These are phyloP conservation scores for Saturnispora sanitii DNA, from an alignment of 805 yeast genomes.

Conservation along the genomic window DNA sequence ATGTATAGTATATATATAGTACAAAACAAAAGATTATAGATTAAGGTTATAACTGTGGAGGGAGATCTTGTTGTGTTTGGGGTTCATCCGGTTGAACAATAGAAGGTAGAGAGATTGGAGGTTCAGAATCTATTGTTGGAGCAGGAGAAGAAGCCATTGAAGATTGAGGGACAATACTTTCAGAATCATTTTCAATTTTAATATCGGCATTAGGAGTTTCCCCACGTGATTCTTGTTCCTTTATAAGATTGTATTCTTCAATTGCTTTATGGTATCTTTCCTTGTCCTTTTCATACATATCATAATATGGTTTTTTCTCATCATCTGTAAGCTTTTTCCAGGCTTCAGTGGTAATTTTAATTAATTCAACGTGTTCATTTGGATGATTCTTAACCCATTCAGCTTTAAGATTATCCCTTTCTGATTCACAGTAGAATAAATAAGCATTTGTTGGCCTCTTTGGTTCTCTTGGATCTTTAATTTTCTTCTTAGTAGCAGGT, in stretches of 20 bases:
- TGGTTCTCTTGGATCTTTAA: constrained; percentile 77
- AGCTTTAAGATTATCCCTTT: constrained; percentile 60
- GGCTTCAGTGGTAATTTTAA: constrained; percentile 71
- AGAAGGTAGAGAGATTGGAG: neutral
- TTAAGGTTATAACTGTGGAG: constrained; percentile 1
- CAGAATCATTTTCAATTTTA: constrained; percentile 1
- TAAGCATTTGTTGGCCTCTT: constrained; percentile 89
- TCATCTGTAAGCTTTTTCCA: constrained; percentile 72
- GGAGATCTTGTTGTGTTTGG: neutral
- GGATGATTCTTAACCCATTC: constrained; percentile 44
- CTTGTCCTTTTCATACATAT: constrained; percentile 69
- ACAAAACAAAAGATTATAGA: neutral
- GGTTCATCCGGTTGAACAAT: constrained; percentile 1
- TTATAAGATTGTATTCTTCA: constrained; percentile 32
- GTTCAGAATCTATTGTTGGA: neutral
- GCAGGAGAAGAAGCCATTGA: constrained; percentile 4
- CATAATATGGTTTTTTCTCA: constrained; percentile 62
- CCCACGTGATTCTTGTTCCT: constrained; percentile 13
- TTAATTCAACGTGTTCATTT: constrained; percentile 51
- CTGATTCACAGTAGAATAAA: constrained; percentile 75
- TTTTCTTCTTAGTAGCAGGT: constrained; percentile 23
- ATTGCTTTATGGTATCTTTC: constrained; percentile 66
- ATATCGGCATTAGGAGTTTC: constrained; percentile 1
- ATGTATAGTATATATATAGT: neutral
- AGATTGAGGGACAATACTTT: neutral